phyloP scores from a whole-genome alignment of 75 land plant genomes.

The Selaginella moellendorffii region DNA sequence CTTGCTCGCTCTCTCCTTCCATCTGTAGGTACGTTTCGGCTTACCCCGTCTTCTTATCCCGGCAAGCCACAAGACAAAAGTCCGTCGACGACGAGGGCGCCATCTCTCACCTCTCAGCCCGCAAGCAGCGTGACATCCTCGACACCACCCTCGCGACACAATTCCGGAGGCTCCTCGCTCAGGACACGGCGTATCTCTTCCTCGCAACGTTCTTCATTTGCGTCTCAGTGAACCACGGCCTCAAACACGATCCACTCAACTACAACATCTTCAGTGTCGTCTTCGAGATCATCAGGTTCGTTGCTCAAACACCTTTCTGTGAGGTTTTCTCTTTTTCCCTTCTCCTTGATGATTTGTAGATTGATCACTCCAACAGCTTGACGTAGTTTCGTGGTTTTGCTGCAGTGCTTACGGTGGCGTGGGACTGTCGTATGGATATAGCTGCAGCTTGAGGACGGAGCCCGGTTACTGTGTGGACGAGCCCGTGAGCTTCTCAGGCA shows the following conservation, averaged over 20 bases:
- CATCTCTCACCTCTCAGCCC: neutral
- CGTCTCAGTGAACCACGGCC: slow-evolving; percentile 31
- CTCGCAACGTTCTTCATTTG: slow-evolving; percentile 44
- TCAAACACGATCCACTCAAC: slow-evolving; percentile 62
- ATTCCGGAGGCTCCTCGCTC: slow-evolving; percentile 12
- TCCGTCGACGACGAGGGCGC: neutral
- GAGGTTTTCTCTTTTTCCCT: no score
- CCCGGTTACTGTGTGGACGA: slow-evolving; percentile 19
- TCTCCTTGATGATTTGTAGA: neutral
- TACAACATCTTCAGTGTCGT: slow-evolving; percentile 47
- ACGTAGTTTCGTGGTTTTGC: neutral
- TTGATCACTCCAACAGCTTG: neutral
- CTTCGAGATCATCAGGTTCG: slow-evolving; percentile 59
- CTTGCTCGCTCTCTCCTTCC: no score
- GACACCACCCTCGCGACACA: slow-evolving; percentile 14
- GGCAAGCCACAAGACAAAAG: slow-evolving; percentile 11
- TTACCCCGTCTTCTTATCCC: slow-evolving; percentile 26
- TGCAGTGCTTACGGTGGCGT: slow-evolving; percentile 58
- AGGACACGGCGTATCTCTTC: slow-evolving; percentile 30
- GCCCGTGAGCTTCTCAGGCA: slow-evolving; percentile 30
- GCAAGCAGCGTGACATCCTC: neutral
- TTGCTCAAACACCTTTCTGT: no score
- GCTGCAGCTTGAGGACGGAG: slow-evolving; percentile 18
- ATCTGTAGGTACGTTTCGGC: slow-evolving; percentile 23
- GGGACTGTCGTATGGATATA: slow-evolving; percentile 39